Evolutionary conservation across 169 alveolate species (phyloP), one percentile per base, ranked within the genome.

Genomic region (Plasmodium yoelii): DNA sequence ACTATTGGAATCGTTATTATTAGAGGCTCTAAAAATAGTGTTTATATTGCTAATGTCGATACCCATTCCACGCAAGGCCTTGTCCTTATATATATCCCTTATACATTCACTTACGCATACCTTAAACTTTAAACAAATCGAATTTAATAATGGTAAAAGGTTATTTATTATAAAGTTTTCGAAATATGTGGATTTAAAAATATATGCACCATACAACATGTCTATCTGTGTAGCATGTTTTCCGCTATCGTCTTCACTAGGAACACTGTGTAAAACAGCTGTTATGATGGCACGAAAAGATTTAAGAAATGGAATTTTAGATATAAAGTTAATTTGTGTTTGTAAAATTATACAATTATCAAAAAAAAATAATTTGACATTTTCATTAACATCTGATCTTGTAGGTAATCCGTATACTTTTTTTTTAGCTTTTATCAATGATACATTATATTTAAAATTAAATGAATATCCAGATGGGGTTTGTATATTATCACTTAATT

Each of bases 391-490:
- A 53, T 75, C 55, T 4, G 88, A 46, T 63, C 88, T 65, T 44
- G 56, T 5, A n/a, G 88, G 88, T 22, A 75, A 28, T 5, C 88
- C 88, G 24, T 61, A 61, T 51, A 75, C 53, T 47, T 24, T 75
- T 18, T 61, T 61, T 6, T 42, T 74, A 24, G 61, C 74, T 61
- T 75, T 68, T 61, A 61, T 46, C 12, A 75, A 56, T 19, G 70
- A 61, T 8, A 75, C 49, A 13, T 75, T 75, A 49, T 75, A 75
- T 44, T 26, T 22, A 5, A 46, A 47, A 61, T 61, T 65, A 22
- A 47, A 61, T 12, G 74, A 46, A 19, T 61, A 34, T 34, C 10
- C 18, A 61, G 24, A 46, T 15, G 61, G 19, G 5, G 15, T 8
- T 18, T 75, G 18, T 15, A 61, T 8, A n/a, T 24, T 19, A 5